Evolutionary conservation across 2,329 filamentous ascomycete species (phyloP).

Genomic region (Colletotrichum echinochloae): DNA sequence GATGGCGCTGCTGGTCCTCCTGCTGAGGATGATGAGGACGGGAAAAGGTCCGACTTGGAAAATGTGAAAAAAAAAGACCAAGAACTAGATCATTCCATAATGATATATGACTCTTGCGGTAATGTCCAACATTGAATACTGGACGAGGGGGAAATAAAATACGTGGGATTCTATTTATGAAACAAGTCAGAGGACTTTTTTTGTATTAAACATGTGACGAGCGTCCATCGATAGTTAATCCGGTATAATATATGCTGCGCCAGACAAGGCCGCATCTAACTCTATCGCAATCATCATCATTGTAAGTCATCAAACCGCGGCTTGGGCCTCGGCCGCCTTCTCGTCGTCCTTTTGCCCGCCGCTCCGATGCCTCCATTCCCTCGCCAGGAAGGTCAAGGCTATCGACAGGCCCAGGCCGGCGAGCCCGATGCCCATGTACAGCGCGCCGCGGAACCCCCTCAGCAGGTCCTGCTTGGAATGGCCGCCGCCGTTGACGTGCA

Average conservation of each 20-base stretch:
- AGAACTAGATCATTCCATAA: neutral
- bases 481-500: conserved; percentile 47
- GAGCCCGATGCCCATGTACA: conserved; percentile 58
- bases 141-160: neutral
- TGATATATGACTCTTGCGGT: too few species aligned
- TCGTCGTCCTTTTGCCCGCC: neutral
- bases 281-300: neutral
- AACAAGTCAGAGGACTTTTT: neutral
- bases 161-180: neutral
- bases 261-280: neutral
- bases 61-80: neutral
- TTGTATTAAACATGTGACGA: neutral
- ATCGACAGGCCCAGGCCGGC: conserved; percentile 26
- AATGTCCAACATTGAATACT: neutral
- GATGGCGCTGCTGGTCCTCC: conserved; percentile 13
- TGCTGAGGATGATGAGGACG: neutral
- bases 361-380: conserved; percentile 33
- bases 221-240: neutral
- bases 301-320: neutral
- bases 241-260: neutral
- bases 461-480: conserved; percentile 45
- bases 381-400: conserved; percentile 26
- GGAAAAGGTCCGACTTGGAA: neutral
- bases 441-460: conserved; percentile 52
- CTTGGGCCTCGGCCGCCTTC: conserved; percentile 21